Evolutionary conservation across 345 rosid species (phyloP).

Genomic region (Kandelia obovata): DNA sequence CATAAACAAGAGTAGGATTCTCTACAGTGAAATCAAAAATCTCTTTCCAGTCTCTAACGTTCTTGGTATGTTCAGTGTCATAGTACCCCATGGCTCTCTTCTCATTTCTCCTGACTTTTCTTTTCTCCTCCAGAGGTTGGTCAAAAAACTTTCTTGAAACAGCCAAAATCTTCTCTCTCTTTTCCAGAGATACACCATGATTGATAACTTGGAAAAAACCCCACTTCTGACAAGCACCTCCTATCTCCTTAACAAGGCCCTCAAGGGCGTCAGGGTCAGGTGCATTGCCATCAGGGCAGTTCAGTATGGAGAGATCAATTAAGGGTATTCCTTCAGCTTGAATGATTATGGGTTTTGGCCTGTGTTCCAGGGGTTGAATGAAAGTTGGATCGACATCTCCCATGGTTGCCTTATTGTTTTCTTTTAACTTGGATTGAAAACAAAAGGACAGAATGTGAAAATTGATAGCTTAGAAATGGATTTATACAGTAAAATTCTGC

Average conservation of each 20-base stretch:
- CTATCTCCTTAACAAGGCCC: no score
- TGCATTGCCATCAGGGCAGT: neutral
- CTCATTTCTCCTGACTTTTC: constrained; percentile 26
- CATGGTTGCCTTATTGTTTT: constrained; percentile 1
- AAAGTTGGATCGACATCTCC: constrained; percentile 28
- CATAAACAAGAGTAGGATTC: no score
- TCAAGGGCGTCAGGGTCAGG: neutral
- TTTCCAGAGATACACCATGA: constrained; percentile 38
- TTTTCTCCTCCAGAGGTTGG: constrained; percentile 1
- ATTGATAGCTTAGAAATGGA: no score
- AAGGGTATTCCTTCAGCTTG: constrained; percentile 34
- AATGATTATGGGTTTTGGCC: constrained; percentile 20
- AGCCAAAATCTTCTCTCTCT: constrained; percentile 11
- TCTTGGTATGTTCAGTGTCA: constrained; percentile 28
- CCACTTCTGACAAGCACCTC: no score
- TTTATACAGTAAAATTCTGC: no score
- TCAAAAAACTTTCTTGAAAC: constrained; percentile 30
- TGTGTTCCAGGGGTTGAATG: constrained; percentile 32
- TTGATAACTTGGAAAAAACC: constrained; percentile 30
- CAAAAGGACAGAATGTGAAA: no score
- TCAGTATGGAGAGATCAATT: constrained; percentile 28
- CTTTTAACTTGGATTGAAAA: no score
- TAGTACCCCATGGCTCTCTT: constrained; percentile 30
- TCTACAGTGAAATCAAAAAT: no score
- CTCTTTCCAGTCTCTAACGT: no score